Percentiles rank a stretch among this genome's conserved stretches.
phyloP scores from a whole-genome alignment of 129 eudicot species.

The Saussurea involucrata region DNA sequence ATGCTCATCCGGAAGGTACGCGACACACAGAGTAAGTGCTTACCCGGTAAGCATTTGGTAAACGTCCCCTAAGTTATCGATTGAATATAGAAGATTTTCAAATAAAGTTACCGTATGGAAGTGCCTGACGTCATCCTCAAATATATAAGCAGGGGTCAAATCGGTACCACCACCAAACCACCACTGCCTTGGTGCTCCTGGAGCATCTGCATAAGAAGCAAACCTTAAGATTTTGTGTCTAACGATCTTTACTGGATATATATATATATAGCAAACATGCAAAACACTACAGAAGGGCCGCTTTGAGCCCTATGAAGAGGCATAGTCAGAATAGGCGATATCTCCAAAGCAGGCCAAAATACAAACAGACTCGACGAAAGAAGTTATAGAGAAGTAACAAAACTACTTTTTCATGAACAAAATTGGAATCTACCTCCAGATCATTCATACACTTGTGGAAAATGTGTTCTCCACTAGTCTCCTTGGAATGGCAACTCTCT shows the following conservation, averaged over 20 bases:
- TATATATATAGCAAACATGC: no score
- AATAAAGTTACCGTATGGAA: slow-evolving; percentile 64
- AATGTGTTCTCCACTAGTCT: no score
- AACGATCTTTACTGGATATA: no score
- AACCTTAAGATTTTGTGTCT: not conserved
- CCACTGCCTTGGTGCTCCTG: slow-evolving; percentile 98
- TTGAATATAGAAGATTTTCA: not conserved
- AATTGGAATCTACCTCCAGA: no score
- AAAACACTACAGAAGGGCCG: no score
- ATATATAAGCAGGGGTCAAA: slow-evolving; percentile 92
- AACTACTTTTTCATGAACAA: no score
- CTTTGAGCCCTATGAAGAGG: no score
- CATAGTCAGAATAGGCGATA: no score
- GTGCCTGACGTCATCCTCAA: slow-evolving; percentile 94
- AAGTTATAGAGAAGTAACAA: no score
- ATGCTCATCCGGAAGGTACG: not conserved
- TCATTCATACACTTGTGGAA: no score
- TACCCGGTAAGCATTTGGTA: not conserved
- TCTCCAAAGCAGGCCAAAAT: no score
- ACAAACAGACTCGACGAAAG: no score
- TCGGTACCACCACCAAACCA: slow-evolving; percentile 99
- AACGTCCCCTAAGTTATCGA: not conserved
- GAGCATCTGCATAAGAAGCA: slow-evolving; percentile 62
- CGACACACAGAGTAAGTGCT: not conserved
- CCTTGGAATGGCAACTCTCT: not conserved